Evolutionary conservation across 768 basidiomycete genomes (phyloP).

Genomic region (Chlorophyllum brunneum): DNA sequence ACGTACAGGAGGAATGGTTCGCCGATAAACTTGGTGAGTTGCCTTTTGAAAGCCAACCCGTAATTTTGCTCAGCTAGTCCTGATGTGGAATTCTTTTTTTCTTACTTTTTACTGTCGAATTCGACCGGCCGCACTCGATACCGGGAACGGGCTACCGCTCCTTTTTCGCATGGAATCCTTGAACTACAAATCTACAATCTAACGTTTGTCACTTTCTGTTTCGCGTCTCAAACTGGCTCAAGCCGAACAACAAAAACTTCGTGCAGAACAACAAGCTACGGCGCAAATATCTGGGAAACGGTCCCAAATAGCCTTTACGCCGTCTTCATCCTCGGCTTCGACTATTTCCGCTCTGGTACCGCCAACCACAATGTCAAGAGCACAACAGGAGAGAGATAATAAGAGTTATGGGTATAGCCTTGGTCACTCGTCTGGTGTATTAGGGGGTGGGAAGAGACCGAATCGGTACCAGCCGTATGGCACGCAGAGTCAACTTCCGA

Average conservation of each 20-base stretch:
- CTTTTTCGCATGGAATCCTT: conserved; percentile 9
- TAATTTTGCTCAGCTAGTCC: conserved; percentile 11
- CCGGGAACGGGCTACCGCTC: conserved; percentile 16
- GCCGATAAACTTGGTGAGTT: conserved; percentile 75
- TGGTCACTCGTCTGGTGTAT: neutral
- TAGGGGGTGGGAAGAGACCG: conserved; percentile 9
- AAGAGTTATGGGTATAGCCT: neutral
- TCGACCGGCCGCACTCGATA: neutral
- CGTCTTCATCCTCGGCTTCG: conserved; percentile 13
- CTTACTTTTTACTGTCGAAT: conserved; percentile 6
- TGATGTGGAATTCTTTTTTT: conserved; percentile 23
- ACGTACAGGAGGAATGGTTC: conserved; percentile 65
- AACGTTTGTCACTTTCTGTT: conserved; percentile 15
- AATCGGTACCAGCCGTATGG: conserved; percentile 13
- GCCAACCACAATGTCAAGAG: neutral
- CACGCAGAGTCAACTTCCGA: neutral
- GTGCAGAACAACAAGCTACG: conserved; percentile 56
- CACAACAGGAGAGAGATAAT: neutral
- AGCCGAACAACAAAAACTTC: conserved; percentile 62
- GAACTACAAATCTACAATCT: conserved; percentile 1
- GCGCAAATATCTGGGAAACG: conserved; percentile 53
- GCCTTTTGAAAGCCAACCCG: conserved; percentile 6
- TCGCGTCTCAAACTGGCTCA: conserved; percentile 15
- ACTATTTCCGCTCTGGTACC: neutral
- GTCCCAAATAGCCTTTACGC: conserved; percentile 58